Evolutionary conservation across 805 yeast genomes (phyloP).

Genomic region (Sungouiozyma intestinalis): DNA sequence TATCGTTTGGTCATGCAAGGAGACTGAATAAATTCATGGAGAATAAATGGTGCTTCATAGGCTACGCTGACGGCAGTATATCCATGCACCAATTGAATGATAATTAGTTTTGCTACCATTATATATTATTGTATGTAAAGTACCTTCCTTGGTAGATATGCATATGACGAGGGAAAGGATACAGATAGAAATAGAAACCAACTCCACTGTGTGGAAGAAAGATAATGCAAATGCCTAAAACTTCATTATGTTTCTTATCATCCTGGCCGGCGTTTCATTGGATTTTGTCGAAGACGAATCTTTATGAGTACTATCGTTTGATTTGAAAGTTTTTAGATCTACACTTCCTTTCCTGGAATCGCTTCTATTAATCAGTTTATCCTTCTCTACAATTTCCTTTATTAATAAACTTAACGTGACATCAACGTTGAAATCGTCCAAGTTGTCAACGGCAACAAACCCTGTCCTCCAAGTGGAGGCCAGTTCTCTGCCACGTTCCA

Average conservation of each 20-base stretch:
- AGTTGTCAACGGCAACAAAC: constrained; percentile 52
- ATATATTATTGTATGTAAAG: neutral
- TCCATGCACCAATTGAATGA: constrained; percentile 8
- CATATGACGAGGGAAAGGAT: neutral
- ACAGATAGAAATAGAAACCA: neutral
- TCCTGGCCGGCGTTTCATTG: neutral
- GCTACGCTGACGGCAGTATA: constrained; percentile 26
- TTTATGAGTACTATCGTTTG: neutral
- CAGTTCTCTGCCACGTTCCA: constrained; percentile 46
- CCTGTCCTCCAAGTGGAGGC: constrained; percentile 58
- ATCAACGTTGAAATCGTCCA: constrained; percentile 42
- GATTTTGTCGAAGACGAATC: neutral
- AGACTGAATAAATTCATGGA: constrained; percentile 9
- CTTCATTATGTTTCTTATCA: constrained; percentile 6
- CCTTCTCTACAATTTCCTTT: constrained; percentile 47
- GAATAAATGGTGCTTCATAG: constrained; percentile 23
- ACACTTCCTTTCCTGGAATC: constrained; percentile 1
- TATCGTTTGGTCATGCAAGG: constrained; percentile 11
- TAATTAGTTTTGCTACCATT: too few relatives aligned
- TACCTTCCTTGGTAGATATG: neutral
- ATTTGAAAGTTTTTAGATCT: neutral
- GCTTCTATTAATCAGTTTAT: constrained; percentile 13
- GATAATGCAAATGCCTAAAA: neutral
- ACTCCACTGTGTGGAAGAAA: neutral
- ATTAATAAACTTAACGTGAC: constrained; percentile 46